Evolutionary conservation across 2,329 filamentous ascomycete species (phyloP).

Genomic region (Aspergillus sp.): DNA sequence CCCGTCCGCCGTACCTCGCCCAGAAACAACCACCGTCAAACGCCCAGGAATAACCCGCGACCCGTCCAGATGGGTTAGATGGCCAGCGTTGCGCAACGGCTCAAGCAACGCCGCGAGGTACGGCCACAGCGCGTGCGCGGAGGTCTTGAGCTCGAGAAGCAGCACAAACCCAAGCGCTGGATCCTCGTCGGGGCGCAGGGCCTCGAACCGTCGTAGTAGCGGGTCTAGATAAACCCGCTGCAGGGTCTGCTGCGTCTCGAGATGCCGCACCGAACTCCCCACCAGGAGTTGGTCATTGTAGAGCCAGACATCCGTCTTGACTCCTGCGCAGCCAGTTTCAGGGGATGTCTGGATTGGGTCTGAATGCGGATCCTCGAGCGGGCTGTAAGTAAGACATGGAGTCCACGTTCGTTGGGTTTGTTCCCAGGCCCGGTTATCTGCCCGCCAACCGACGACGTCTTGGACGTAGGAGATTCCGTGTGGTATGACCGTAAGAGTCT

Average conservation of each 20-base stretch:
- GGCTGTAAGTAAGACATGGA: slow-evolving; percentile 17
- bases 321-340: slow-evolving; percentile 17
- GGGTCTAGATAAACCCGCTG: slow-evolving; percentile 13
- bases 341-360: slow-evolving; percentile 14
- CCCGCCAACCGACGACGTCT: too few relatives aligned
- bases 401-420: too few relatives aligned
- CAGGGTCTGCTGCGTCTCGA: slow-evolving; percentile 10
- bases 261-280: slow-evolving; percentile 6
- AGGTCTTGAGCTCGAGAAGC: slow-evolving; percentile 15
- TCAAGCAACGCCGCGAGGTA: slow-evolving; percentile 12
- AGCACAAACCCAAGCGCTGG: slow-evolving; percentile 12
- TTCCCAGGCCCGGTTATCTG: too few relatives aligned
- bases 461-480: slow-evolving; percentile 10
- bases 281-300: slow-evolving; percentile 15
- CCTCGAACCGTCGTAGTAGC: slow-evolving; percentile 11
- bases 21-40: slow-evolving; percentile 17
- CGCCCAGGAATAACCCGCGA: slow-evolving; percentile 10
- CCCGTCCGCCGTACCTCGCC: slow-evolving; percentile 1
- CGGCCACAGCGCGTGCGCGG: slow-evolving; percentile 9
- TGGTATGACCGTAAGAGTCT: slow-evolving; percentile 14
- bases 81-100: slow-evolving; percentile 11
- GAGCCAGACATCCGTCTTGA: slow-evolving; percentile 18
- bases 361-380: slow-evolving; percentile 8
- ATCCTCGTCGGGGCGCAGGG: slow-evolving; percentile 5
- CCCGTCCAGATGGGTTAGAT: slow-evolving; percentile 16